phyloP scores from a whole-genome alignment of 257 asterid genomes.

The Penstemon barbatus region DNA sequence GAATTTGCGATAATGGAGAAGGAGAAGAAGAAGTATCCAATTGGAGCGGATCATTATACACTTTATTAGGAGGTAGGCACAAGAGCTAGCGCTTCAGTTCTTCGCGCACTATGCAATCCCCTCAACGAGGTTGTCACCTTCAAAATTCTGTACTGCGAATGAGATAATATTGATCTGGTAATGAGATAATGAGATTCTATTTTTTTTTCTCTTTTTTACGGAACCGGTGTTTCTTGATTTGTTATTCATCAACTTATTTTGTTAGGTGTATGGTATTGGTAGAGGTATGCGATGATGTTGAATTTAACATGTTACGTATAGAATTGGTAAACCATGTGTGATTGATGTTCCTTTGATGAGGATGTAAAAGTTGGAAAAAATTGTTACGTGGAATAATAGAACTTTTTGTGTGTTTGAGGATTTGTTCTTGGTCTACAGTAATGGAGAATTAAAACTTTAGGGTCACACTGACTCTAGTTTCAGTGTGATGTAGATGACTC shows the following conservation, averaged over 20 bases:
- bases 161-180: constrained; percentile 64
- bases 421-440: no score
- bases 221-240: background rate
- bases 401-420: background rate
- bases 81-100: constrained; percentile 64
- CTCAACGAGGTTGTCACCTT: constrained; percentile 53
- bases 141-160: constrained; percentile 64
- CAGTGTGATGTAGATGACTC: no score
- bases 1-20: constrained; percentile 23
- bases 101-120: constrained; percentile 49
- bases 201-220: background rate
- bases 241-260: background rate
- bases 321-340: background rate
- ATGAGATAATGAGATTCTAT: background rate
- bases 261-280: background rate
- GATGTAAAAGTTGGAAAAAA: background rate
- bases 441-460: no score
- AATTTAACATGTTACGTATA: no score
- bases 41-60: constrained; percentile 58
- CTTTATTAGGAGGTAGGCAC: constrained; percentile 63
- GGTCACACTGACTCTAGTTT: no score
- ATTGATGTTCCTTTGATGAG: background rate
- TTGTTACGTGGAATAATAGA: background rate
- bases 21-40: constrained; percentile 66
- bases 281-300: constrained; percentile 5